These are phyloP conservation scores for Penicillium sp. DNA, from an alignment of 2,329 filamentous ascomycete genomes.

Conservation along the genomic window DNA sequence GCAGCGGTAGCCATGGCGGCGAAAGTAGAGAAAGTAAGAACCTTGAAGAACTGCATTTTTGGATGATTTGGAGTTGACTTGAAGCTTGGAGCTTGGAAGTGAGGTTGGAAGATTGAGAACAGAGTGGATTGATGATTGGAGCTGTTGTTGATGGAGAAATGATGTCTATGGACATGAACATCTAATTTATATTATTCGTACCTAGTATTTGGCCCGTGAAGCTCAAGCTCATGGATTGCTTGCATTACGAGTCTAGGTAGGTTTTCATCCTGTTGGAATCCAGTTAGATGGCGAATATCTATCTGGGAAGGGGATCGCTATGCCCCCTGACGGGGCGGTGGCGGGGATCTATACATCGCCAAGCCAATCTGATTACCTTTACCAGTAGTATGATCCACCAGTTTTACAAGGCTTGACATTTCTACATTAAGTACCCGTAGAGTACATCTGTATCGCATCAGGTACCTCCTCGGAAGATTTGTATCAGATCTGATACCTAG, in stretches of 20 bases:
- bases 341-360: neutral
- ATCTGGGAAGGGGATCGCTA: neutral
- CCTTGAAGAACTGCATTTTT: neutral
- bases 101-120: neutral
- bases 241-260: neutral
- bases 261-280: neutral
- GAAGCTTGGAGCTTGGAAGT: neutral
- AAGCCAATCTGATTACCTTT: neutral
- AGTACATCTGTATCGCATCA: neutral
- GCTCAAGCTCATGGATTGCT: neutral
- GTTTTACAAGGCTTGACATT: neutral
- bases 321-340: neutral
- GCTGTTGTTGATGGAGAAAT: neutral
- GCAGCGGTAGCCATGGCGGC: neutral
- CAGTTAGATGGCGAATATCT: neutral
- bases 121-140: neutral
- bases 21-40: constrained; percentile 24
- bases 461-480: neutral
- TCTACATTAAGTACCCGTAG: neutral
- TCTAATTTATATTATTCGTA: neutral
- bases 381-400: neutral
- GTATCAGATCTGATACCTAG: neutral
- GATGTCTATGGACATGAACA: neutral
- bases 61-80: neutral
- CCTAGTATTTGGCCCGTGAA: neutral